These are phyloP conservation scores for Iberis amara DNA, from an alignment of 441 rosid species.

Conservation along the genomic window DNA sequence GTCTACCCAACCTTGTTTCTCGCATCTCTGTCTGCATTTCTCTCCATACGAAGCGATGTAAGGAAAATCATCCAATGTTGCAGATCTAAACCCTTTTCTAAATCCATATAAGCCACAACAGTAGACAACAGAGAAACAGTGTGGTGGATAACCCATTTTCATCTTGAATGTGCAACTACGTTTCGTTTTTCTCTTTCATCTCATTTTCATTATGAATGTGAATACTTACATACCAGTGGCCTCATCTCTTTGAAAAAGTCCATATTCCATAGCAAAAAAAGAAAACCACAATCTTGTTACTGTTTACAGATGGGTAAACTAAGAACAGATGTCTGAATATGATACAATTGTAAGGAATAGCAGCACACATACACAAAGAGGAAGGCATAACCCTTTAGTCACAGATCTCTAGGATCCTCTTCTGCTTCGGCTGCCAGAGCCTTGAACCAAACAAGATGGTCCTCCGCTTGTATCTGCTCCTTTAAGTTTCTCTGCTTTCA, in stretches of 20 bases:
- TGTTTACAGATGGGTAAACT: conserved; percentile 5
- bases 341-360: conserved; percentile 14
- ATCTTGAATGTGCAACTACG: conserved; percentile 3
- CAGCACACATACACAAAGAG: conserved; percentile 23
- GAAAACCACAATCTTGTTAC: too few species aligned
- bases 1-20: conserved; percentile 47
- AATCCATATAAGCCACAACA: conserved; percentile 12
- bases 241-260: neutral
- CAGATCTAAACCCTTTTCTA: conserved; percentile 30
- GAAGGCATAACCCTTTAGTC: conserved; percentile 11
- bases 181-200: neutral
- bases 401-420: conserved; percentile 30
- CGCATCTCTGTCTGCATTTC: conserved; percentile 50
- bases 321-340: conserved; percentile 13
- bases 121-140: too few species aligned
- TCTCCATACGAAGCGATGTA: conserved; percentile 58
- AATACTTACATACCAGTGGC: too few species aligned
- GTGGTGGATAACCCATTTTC: neutral
- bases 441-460: conserved; percentile 31
- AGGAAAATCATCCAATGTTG: conserved; percentile 45
- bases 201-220: neutral
- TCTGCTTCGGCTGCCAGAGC: conserved; percentile 50
- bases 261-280: conserved; percentile 1
- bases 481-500: conserved; percentile 47
- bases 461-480: conserved; percentile 43